Evolutionary conservation across 305 asterid species (phyloP), one percentile per base, ranked within the genome.

Genomic region (Solanum hybrid): DNA sequence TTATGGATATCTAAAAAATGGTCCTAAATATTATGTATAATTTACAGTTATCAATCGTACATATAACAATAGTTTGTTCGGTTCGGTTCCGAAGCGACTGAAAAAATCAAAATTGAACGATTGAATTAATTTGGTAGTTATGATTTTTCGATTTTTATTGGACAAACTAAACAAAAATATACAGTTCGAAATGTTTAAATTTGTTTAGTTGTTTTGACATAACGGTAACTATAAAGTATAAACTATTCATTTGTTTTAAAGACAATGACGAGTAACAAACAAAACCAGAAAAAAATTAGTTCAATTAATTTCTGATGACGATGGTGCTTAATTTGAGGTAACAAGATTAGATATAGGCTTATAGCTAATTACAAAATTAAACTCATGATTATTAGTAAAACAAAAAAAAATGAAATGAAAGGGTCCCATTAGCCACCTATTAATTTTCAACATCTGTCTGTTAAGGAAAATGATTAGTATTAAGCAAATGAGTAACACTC

Each of bases 281-380:
- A 87, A 45, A 38, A 76, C 71, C 5, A 45, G 40, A 29, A 51
- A 77, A 73, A 77, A 73, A 88, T n/a, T 37, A 84, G 78, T 69
- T 88, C 78, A 85, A 36, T 72, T 72, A 29, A 75, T 35, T 32
- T 76, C 29, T 81, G 45, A 87, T 66, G 64, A 84, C 81, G 35
- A 85, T 9, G 40, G 84, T 90, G 86, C 72, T 87, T 73, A 89
- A 91, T 38, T 90, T 90, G 88, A 87, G 90, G 89, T 56, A 60
- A 29, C 88, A 88, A 19, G 82, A 85, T 75, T 66, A 78, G 88
- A 56, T 56, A 72, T 40, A 81, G 37, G 26, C 37, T 7, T 27
- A 81, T 45, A 84, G 75, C 75, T 84, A 51, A 19, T 51, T 51
- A 5, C 72, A 27, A 29, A 38, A 82, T 82, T 51, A 84, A 84